A percentile compares a stretch with the other conserved stretches of the same genome.
Conservation (phyloP, 805 yeast species). For the Candida odintsovae region DNA sequence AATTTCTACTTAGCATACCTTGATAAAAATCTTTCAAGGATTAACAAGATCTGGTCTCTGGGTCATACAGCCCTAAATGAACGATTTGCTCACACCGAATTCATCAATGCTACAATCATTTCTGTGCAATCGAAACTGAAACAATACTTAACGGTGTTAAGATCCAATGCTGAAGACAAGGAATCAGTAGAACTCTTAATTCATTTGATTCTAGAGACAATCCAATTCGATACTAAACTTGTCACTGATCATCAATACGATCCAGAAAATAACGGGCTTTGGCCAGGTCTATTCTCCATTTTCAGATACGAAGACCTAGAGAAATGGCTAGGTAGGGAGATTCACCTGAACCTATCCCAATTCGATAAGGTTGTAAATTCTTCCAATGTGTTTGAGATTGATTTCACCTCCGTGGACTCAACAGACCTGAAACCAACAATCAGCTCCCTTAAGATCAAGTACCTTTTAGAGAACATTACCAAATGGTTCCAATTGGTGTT, state of each 20-base stretch:
- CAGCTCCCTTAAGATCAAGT: constrained; percentile 38
- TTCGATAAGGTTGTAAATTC: constrained; percentile 37
- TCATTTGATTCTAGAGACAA: constrained; percentile 35
- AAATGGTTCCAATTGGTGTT: constrained; percentile 23
- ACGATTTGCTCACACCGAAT: constrained; percentile 32
- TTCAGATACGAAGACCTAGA: constrained; percentile 27
- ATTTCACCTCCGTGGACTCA: constrained; percentile 32
- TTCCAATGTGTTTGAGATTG: constrained; percentile 39
- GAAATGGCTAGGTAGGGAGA: constrained; percentile 45
- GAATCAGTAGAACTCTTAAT: constrained; percentile 19
- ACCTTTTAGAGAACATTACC: constrained; percentile 40
- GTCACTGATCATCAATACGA: constrained; percentile 36
- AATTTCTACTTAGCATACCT: constrained; percentile 43
- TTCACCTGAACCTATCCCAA: constrained; percentile 37
- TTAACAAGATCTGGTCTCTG: constrained; percentile 37
- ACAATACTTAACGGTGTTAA: constrained; percentile 19
- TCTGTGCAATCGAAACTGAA: constrained; percentile 41
- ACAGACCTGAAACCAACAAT: constrained; percentile 31
- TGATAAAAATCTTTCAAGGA: constrained; percentile 31
- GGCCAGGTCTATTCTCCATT: constrained; percentile 26
- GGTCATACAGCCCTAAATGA: constrained; percentile 19
- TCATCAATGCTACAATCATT: constrained; percentile 29
- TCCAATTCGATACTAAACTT: constrained; percentile 30
- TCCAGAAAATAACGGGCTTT: constrained; percentile 22
- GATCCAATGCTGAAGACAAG: constrained; percentile 18